A percentile compares a stretch with the other conserved stretches of the same genome.
Evolutionary conservation across 1,139 yeast genomes (phyloP).

Genomic region (Debaryomyces psychrophilus): DNA sequence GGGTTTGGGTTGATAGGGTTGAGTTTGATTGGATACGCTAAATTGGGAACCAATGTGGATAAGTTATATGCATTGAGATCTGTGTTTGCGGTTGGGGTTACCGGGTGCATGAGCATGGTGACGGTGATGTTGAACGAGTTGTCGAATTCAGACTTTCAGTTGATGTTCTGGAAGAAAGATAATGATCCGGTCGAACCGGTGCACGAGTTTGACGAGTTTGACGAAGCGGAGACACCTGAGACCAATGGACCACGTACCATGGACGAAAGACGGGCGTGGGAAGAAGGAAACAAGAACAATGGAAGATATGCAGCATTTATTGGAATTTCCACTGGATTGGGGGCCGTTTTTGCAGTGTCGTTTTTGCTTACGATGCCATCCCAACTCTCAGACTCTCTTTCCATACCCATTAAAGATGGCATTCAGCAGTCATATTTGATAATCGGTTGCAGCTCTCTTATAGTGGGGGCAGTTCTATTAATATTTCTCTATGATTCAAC

Average conservation of each 20-base stretch:
- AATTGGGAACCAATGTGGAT: conserved; percentile 25
- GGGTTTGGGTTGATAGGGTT: conserved; percentile 54
- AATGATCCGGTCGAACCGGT: not conserved
- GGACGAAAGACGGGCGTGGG: not conserved
- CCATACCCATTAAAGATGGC: conserved; percentile 36
- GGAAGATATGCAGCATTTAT: conserved; percentile 64
- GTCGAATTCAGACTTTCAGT: conserved; percentile 46
- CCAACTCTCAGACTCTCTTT: conserved; percentile 30
- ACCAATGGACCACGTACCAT: conserved; percentile 1
- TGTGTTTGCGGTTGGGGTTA: conserved; percentile 61
- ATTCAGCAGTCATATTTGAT: conserved; percentile 51
- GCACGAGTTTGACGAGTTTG: not conserved
- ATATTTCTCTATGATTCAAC: conserved; percentile 47
- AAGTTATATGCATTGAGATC: conserved; percentile 57
- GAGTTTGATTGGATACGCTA: conserved; percentile 54
- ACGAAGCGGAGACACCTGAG: not conserved
- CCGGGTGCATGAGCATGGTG: conserved; percentile 54
- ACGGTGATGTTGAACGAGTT: conserved; percentile 59
- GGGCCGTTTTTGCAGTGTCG: conserved; percentile 64
- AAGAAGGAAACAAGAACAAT: conserved; percentile 28
- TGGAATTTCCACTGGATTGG: conserved; percentile 67
- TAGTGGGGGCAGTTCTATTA: conserved; percentile 40
- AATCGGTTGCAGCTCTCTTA: conserved; percentile 48
- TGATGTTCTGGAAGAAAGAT: conserved; percentile 30
- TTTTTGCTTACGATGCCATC: conserved; percentile 54